These are phyloP conservation scores for Penicillium sp. DNA, from an alignment of 2,329 filamentous ascomycete genomes.

Conservation along the genomic window DNA sequence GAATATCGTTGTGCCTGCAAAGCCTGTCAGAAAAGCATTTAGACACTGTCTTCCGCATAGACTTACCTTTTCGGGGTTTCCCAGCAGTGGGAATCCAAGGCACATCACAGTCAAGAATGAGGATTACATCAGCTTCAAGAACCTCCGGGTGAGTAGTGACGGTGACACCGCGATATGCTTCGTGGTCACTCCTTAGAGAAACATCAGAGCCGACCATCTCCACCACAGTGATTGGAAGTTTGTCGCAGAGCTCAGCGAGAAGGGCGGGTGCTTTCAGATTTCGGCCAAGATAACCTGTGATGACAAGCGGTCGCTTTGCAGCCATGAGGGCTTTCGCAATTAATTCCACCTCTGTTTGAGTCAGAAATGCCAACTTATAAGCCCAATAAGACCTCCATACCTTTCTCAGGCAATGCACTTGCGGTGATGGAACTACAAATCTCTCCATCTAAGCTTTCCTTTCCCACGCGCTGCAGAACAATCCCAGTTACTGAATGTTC, in stretches of 20 bases:
- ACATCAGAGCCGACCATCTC: constrained; percentile 52
- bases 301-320: constrained; percentile 48
- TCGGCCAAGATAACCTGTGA: constrained; percentile 51
- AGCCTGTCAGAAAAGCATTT: constrained; percentile 24
- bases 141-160: constrained; percentile 73
- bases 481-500: not conserved
- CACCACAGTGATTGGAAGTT: constrained; percentile 48
- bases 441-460: constrained; percentile 13
- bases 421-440: constrained; percentile 11
- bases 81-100: constrained; percentile 81
- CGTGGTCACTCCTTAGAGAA: constrained; percentile 44
- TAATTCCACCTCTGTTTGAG: constrained; percentile 30
- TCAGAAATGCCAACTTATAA: not conserved
- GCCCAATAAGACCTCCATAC: not conserved
- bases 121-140: constrained; percentile 72
- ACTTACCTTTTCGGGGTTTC: constrained; percentile 41
- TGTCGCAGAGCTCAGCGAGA: constrained; percentile 47
- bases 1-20: constrained; percentile 54
- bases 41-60: too few species aligned
- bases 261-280: constrained; percentile 42
- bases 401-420: constrained; percentile 14
- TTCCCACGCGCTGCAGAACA: constrained; percentile 14
- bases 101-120: constrained; percentile 83
- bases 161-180: constrained; percentile 64
- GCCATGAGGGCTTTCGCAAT: constrained; percentile 43